Evolutionary conservation across 2,329 filamentous ascomycete species (phyloP).

Genomic region (Dothistroma septosporum): DNA sequence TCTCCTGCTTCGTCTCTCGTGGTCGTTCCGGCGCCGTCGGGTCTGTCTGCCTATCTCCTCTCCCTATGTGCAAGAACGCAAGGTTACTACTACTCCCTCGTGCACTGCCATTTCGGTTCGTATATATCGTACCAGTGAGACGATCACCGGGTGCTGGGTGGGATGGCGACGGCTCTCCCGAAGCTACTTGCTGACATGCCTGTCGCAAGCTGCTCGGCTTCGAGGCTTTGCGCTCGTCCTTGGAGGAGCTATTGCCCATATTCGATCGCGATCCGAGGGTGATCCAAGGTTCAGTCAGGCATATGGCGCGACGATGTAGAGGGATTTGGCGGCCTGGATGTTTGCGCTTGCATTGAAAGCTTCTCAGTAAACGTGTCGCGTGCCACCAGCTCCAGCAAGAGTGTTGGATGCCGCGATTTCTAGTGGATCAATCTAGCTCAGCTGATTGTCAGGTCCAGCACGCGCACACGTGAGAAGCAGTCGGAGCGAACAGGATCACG

Average conservation of each 20-base stretch:
- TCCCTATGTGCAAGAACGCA: conserved; percentile 54
- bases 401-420: not conserved
- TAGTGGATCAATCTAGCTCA: not conserved
- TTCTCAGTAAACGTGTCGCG: not conserved
- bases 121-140: conserved; percentile 39
- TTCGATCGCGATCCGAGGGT: conserved; percentile 9
- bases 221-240: conserved; percentile 41
- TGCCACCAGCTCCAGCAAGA: not conserved
- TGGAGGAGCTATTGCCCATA: conserved; percentile 49
- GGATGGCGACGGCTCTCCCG: conserved; percentile 26
- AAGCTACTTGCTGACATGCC: conserved; percentile 25
- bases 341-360: conserved; percentile 11
- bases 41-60: conserved; percentile 46
- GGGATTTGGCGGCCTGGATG: conserved; percentile 6
- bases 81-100: conserved; percentile 57
- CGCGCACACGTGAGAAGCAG: not conserved
- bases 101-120: conserved; percentile 41
- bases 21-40: conserved; percentile 52
- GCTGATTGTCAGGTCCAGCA: not conserved
- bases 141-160: conserved; percentile 24
- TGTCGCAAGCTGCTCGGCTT: conserved; percentile 35
- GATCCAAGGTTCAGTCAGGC: not conserved
- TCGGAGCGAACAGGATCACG: not conserved
- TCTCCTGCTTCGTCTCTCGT: conserved; percentile 84
- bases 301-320: not conserved